Base-by-base conservation (phyloP, 257 asterid species). In the Paulownia fortunei region DNA sequence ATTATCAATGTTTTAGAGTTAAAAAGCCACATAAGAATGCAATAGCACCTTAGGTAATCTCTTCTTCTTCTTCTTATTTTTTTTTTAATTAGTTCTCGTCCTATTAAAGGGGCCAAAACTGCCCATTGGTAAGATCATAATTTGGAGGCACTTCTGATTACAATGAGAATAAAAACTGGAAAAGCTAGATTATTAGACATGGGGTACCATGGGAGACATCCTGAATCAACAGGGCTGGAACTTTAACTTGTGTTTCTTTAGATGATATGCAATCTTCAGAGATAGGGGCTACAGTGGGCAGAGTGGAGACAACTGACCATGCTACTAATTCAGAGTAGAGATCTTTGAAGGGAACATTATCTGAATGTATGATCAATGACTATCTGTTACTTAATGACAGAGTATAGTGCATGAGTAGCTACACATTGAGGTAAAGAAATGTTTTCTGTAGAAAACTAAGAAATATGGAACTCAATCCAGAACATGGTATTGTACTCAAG, bases 371-470 rank as follows among this genome's bases (percentile, higher is more conserved):
- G 32, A 11, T 34, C n/a, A 21, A 8, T 26, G 56, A 58, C 58
- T 6, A 36, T 61, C 4, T 39, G 34, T 18, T 63, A 36, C 39
- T 41, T 51, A 23, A 8, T 52, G 76, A 32, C 34, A 49, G 24
- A 3, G 12, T 27, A 24, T 51, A 71, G 6, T 34, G 15, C 63
- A 49, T 27, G 26, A 42, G 26, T 44, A 60, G 79, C 70, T 60
- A 16, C 19, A 2, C 44, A n/a, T 36, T 62, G 46, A 61, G 51
- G 78, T 60, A 13, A 61, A 72, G 32, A 71, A 24, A 39, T 73
- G 44, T 8, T 56, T 11, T 39, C 39, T 23, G 16, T n/a, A 11
- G 30, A 42, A 27, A 7, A 61, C 39, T n/a, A 60, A 60, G 72
- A 46, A 44, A 44, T 26, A 4, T 13, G 34, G 34, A 42, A 41